Evolutionary conservation across 805 yeast species (phyloP), one percentile per base, ranked within the genome.

Genomic region (Tetrapisispora taiwanensis): DNA sequence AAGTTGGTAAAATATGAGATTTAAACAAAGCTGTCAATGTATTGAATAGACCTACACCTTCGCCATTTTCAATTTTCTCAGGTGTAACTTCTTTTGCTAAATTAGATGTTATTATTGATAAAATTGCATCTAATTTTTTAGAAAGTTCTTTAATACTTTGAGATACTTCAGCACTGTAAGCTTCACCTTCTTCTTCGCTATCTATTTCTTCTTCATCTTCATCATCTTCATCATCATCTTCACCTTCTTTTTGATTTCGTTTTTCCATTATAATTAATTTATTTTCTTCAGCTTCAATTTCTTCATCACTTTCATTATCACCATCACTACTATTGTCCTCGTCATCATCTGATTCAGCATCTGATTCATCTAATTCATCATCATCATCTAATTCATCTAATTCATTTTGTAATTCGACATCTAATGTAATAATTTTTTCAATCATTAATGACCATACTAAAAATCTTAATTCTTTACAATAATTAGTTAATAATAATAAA

Each of bases 331-430:
- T 3, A 56, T 58, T 7, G 8, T 22, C 8, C 5, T 54, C 66
- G 6, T 56, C 62, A 3, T 55, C 65, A 5, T 59, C 65, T 10
- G 60, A 68, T 1, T 56, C 65, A 2, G 63, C 71, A 8, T 67
- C 76, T 10, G 58, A 66, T 9, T 72, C 78, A 7, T 75, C 80
- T 12, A 76, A 74, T 24, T 74, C 81, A 37, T 79, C 78, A 44
- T 77, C 83, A 51, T 84, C 92, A 58, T 84, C 95, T 45, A 82
- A 66, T 51, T 85, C 95, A 54, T 88, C 95, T 46, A 86, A 66
- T 53, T 84, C 92, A 57, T 85, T 87, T 56, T 87, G 95, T 46
- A 89, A 70, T 62, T 88, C 97, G 5, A 89, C 96, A 63, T 90
- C 98, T 39, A 92, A 70, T 51, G 85, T 84, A 47, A 92, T 86